phyloP scores from a whole-genome alignment of 1,139 yeast genomes.

The Yamadazyma atmosphaerica region DNA sequence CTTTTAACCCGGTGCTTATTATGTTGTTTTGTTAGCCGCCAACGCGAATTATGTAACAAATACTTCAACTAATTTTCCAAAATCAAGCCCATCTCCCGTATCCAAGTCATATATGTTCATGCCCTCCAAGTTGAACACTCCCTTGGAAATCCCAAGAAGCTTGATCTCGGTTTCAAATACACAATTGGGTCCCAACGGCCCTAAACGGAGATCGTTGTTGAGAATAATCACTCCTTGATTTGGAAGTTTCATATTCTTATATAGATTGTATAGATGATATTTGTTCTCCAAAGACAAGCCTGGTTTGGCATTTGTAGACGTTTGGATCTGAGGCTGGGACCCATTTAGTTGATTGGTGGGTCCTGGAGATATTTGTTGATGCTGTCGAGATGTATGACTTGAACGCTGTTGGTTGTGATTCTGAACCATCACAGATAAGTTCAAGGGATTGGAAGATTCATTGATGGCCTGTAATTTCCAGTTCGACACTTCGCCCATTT shows the following conservation, averaged over 20 bases:
- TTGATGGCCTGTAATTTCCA: constrained; percentile 74
- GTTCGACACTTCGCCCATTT: constrained; percentile 58
- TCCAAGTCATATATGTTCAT: constrained; percentile 60
- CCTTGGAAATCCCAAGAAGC: constrained; percentile 63
- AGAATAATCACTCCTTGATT: constrained; percentile 56
- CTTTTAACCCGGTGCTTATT: no score
- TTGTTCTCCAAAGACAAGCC: constrained; percentile 12
- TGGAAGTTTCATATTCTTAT: constrained; percentile 36
- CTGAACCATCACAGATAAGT: constrained; percentile 43
- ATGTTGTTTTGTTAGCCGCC: no score
- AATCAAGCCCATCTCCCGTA: constrained; percentile 70
- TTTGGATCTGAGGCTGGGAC: neutral
- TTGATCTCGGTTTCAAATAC: constrained; percentile 65
- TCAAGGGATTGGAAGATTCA: constrained; percentile 46
- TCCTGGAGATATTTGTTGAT: neutral
- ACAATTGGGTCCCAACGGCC: constrained; percentile 60
- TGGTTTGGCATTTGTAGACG: no score
- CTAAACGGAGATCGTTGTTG: constrained; percentile 64
- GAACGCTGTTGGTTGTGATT: constrained; percentile 17
- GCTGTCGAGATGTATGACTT: neutral
- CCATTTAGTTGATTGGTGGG: neutral
- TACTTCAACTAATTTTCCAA: constrained; percentile 71
- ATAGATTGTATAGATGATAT: constrained; percentile 29
- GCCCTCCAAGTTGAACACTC: constrained; percentile 66
- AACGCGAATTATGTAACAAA: constrained; percentile 38